phyloP scores from a whole-genome alignment of 2,329 filamentous ascomycete genomes.

The Saccharata proteae region DNA sequence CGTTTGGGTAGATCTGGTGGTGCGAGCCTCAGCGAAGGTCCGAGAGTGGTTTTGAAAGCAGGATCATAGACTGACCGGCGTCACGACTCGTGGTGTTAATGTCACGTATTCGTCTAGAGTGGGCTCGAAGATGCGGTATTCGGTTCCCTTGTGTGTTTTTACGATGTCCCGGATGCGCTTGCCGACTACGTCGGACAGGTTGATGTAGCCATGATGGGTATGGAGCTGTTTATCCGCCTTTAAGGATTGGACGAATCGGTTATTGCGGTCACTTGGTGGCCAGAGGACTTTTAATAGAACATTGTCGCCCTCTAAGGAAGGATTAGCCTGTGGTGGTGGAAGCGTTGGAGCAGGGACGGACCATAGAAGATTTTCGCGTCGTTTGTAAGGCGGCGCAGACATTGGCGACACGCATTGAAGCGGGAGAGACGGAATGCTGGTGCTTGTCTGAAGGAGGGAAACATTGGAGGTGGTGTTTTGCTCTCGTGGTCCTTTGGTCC shows the following conservation, averaged over 20 bases:
- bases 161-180: constrained; percentile 48
- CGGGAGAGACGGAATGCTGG: too few relatives aligned
- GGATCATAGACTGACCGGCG: constrained; percentile 45
- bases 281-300: constrained; percentile 29
- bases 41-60: background rate
- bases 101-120: constrained; percentile 63
- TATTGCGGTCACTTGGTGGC: too few relatives aligned
- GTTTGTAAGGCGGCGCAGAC: constrained; percentile 5
- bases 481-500: too few relatives aligned
- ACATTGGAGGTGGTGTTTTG: too few relatives aligned
- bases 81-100: constrained; percentile 57
- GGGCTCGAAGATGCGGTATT: constrained; percentile 49
- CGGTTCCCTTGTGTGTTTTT: constrained; percentile 37
- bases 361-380: constrained; percentile 7
- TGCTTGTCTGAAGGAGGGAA: constrained; percentile 1
- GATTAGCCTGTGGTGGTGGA: constrained; percentile 11
- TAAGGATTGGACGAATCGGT: too few relatives aligned
- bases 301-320: constrained; percentile 22
- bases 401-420: constrained; percentile 9
- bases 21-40: background rate
- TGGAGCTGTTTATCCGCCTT: constrained; percentile 27
- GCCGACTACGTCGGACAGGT: constrained; percentile 51
- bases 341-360: constrained; percentile 1
- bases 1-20: constrained; percentile 56
- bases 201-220: constrained; percentile 37